phyloP scores from a whole-genome alignment of 176 grass and related monocot species.

The Ampelocalamus luodianensis region DNA sequence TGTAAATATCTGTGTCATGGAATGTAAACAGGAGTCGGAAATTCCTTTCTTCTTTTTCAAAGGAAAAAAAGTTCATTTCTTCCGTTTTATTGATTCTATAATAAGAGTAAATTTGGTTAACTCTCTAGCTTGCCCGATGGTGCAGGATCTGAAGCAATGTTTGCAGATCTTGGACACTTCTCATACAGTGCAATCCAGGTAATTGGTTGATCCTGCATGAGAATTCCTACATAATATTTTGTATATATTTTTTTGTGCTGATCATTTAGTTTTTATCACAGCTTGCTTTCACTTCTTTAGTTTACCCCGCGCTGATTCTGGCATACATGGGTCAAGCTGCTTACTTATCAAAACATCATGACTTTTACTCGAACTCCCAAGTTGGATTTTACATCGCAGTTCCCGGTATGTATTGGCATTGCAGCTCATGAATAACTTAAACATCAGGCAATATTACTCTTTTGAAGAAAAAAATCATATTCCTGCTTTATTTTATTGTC shows the following conservation, averaged over 20 bases:
- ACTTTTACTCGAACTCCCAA: constrained; percentile 71
- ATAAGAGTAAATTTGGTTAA: constrained; percentile 23
- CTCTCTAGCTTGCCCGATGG: constrained; percentile 1
- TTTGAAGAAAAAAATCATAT: background rate
- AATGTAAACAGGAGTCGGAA: background rate
- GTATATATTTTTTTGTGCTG: background rate
- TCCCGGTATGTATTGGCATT: constrained; percentile 61
- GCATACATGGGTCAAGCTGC: constrained; percentile 99
- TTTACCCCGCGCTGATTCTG: constrained; percentile 90
- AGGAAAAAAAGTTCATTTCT: background rate
- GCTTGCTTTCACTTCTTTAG: constrained; percentile 94
- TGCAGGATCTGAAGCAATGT: constrained; percentile 99
- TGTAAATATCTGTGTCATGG: constrained; percentile 22
- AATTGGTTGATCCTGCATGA: constrained; percentile 14
- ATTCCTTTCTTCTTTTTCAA: too few relatives aligned
- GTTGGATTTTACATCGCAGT: constrained; percentile 97
- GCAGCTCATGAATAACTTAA: background rate
- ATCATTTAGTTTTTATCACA: constrained; percentile 45
- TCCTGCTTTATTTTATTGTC: background rate
- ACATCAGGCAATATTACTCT: background rate
- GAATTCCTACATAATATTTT: constrained; percentile 14
- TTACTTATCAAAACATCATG: constrained; percentile 91
- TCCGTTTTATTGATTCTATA: background rate
- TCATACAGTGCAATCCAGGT: constrained; percentile 97
- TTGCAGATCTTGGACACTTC: constrained; percentile 98